Conservation (phyloP, 352 stramenopile genomes). For the Elongisporangium senticosum region DNA sequence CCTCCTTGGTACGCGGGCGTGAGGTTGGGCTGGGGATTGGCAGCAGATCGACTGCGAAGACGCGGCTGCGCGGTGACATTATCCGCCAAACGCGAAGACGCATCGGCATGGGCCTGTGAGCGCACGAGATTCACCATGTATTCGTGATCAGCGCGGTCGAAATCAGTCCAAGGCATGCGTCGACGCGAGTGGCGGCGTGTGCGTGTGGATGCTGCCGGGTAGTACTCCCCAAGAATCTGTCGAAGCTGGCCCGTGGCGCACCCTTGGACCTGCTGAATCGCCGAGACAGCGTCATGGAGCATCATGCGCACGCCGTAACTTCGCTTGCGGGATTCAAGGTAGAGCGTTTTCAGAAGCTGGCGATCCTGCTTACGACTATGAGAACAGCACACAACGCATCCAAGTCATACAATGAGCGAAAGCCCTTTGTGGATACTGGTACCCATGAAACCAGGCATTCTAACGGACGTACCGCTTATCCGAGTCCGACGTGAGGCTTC, state of each 20-base stretch:
- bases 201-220: constrained; percentile 13
- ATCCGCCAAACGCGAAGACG: constrained; percentile 4
- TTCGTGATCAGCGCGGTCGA: constrained; percentile 36
- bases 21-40: constrained; percentile 18
- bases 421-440: not conserved
- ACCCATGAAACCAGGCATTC: not conserved
- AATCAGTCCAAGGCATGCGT: constrained; percentile 28
- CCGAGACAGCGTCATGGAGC: constrained; percentile 29
- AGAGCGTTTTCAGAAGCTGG: constrained; percentile 23
- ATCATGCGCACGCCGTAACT: constrained; percentile 32
- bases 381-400: not conserved
- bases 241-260: constrained; percentile 22
- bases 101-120: constrained; percentile 10
- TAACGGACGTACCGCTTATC: too few species aligned
- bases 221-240: constrained; percentile 4
- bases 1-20: constrained; percentile 31
- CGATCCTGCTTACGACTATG: not conserved
- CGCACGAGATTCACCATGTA: constrained; percentile 35
- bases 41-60: not conserved
- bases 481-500: not conserved
- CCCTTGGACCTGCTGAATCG: constrained; percentile 25
- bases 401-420: not conserved
- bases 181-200: constrained; percentile 14
- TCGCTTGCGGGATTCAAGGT: constrained; percentile 29
- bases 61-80: not conserved